phyloP scores from a whole-genome alignment of 1,284 basidiomycete genomes.

The Apiotrichum mycotoxinovorans region DNA sequence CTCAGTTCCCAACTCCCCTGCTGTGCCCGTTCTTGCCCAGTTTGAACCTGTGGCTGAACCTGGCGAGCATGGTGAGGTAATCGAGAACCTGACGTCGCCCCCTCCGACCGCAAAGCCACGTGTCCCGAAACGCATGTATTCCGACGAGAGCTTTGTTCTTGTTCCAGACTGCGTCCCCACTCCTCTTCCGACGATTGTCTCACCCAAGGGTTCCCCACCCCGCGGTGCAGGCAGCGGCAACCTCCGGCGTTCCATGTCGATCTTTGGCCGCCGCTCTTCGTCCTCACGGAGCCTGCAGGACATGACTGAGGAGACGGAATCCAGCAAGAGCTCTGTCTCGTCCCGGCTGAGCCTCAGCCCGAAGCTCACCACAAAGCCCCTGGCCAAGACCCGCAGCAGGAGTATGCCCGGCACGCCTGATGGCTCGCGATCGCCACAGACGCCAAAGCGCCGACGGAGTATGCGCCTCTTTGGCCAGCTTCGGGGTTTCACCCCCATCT shows the following conservation, averaged over 20 bases:
- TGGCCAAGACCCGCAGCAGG: not conserved
- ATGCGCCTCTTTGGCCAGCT: conserved; percentile 15
- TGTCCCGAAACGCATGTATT: not conserved
- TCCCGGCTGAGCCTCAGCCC: not conserved
- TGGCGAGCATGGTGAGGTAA: not conserved
- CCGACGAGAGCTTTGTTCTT: conserved; percentile 3
- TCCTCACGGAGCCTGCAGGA: not conserved
- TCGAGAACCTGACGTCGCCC: not conserved
- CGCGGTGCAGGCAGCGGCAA: not conserved
- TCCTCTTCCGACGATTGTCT: not conserved
- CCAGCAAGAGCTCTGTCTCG: not conserved
- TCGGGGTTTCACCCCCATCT: conserved; percentile 16
- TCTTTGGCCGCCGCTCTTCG: conserved; percentile 6
- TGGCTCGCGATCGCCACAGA: not conserved
- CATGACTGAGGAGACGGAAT: not conserved
- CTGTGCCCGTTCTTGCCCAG: too few relatives aligned
- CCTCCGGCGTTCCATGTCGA: conserved; percentile 9
- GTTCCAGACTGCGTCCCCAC: not conserved
- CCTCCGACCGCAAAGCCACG: not conserved
- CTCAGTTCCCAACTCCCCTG: conserved; percentile 2
- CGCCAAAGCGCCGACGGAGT: conserved; percentile 13
- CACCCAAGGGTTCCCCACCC: not conserved
- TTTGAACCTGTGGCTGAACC: not conserved
- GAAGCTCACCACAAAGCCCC: not conserved
- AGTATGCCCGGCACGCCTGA: conserved; percentile 1